Evolutionary conservation across 2,329 filamentous ascomycete species (phyloP), one percentile per base, ranked within the genome.

Genomic region (Drechmeria coniospora): DNA sequence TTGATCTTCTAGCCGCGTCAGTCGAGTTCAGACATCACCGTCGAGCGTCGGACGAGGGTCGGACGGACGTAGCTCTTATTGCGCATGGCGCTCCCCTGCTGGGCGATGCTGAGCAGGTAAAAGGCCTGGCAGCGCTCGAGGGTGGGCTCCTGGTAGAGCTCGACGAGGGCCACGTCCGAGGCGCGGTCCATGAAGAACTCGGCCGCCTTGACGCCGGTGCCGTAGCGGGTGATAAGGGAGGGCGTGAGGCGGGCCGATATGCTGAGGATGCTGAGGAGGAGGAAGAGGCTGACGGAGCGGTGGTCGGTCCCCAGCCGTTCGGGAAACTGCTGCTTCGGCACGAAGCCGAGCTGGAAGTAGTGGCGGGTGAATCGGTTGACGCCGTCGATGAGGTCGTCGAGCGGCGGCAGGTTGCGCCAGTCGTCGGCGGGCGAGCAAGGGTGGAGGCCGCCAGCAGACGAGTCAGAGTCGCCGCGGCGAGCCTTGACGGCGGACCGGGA

Each of bases 261-360:
- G 38, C 65, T 65, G 17, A 73, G 57, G 27, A 73, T 61, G 32
- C 60, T 56, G 8, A 70, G 50, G 13, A 72, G 49, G 15, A 72
- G 53, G 32, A 73, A 73, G 13, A 62, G 51, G 43, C 59, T 66
- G 36, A 66, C 51, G n/a, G 59, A 60, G 10, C 51, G 51, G 16
- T 54, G 51, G 29, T 67, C 55, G 4, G 54, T 54, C 21, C 49
- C 52, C n/a, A 73, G 49, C 6, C 54, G 53, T 15, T 57, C 48
- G 1, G 56, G 50, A 28, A 71, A 69, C 27, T 56, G 47, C 15
- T 61, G 51, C 44, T 67, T 69, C 5, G 61, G 63, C 19, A 72
- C 63, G 39, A 73, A 73, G 15, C 68, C 63, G 6, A 72, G 57
- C 43, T 73, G 68, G 36, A 71, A 70, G 41, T 68, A 73, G 37